These are phyloP conservation scores for Cyberlindnera euphorbiae DNA, from an alignment of 805 yeast genomes.

Conservation along the genomic window DNA sequence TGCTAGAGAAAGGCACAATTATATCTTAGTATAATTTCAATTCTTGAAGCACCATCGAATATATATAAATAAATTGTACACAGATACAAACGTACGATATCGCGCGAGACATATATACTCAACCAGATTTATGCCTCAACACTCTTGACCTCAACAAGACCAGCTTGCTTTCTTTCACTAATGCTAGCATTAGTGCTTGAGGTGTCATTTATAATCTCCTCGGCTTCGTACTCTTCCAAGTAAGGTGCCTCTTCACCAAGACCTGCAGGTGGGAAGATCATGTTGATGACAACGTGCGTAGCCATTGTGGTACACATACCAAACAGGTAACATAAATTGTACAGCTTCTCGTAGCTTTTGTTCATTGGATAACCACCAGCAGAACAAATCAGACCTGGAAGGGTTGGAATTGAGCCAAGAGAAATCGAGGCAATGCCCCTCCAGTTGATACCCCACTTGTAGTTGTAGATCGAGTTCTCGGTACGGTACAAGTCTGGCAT, in stretches of 20 bases:
- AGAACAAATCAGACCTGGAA: slow-evolving; percentile 22
- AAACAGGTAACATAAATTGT: slow-evolving; percentile 11
- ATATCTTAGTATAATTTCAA: no score
- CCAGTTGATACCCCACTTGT: slow-evolving; percentile 25
- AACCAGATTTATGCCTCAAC: neutral
- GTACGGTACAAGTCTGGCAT: slow-evolving; percentile 18
- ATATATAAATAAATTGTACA: no score
- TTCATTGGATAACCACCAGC: slow-evolving; percentile 11
- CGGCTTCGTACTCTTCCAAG: slow-evolving; percentile 4
- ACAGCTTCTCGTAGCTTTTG: slow-evolving; percentile 7
- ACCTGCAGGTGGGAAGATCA: slow-evolving; percentile 13
- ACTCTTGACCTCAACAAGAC: neutral
- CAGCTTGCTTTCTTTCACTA: slow-evolving; percentile 1
- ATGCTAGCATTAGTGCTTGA: slow-evolving; percentile 1
- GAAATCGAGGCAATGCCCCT: slow-evolving; percentile 21
- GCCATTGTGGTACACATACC: slow-evolving; percentile 8
- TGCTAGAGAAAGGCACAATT: no score
- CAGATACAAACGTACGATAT: no score
- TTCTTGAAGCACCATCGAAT: no score
- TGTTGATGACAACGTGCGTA: slow-evolving; percentile 8
- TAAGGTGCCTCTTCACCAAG: slow-evolving; percentile 11
- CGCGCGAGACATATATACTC: neutral
- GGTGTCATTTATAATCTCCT: slow-evolving; percentile 2
- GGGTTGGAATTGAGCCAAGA: slow-evolving; percentile 20
- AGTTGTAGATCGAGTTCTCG: slow-evolving; percentile 19